Evolutionary conservation across 2,329 filamentous ascomycete genomes (phyloP).

Genomic region (Alternaria burnsii): DNA sequence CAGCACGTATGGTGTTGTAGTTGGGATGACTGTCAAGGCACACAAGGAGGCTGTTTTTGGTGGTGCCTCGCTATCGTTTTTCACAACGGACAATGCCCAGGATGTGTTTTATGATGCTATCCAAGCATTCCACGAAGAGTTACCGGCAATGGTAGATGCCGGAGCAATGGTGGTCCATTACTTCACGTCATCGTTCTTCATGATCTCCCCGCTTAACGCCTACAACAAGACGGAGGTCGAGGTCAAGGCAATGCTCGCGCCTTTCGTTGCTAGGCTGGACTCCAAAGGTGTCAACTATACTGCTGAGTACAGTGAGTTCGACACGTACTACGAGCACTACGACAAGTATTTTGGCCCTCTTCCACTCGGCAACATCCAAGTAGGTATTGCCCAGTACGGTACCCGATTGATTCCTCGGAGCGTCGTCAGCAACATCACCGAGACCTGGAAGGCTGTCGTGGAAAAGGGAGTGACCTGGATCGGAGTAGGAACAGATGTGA

Average conservation of each 20-base stretch:
- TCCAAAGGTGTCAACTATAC: constrained; percentile 24
- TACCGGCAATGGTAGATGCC: constrained; percentile 31
- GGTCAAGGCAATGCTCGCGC: constrained; percentile 27
- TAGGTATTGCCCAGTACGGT: constrained; percentile 31
- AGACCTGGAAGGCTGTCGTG: constrained; percentile 25
- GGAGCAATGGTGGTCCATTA: constrained; percentile 27
- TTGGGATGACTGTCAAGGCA: constrained; percentile 32
- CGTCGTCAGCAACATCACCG: constrained; percentile 20
- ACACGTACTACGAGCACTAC: constrained; percentile 34
- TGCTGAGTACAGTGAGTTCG: constrained; percentile 21
- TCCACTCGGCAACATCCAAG: constrained; percentile 29
- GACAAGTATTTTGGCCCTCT: constrained; percentile 34
- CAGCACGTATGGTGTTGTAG: constrained; percentile 36
- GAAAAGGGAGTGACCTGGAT: constrained; percentile 32
- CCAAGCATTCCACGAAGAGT: constrained; percentile 29
- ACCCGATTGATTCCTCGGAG: constrained; percentile 27
- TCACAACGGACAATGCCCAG: constrained; percentile 18
- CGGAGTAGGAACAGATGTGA: constrained; percentile 26
- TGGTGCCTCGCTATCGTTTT: constrained; percentile 25
- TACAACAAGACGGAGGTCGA: constrained; percentile 28
- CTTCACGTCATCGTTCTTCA: constrained; percentile 27
- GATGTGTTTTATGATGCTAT: constrained; percentile 28
- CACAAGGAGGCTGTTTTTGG: constrained; percentile 28
- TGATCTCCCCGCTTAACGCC: constrained; percentile 29
- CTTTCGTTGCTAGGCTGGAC: constrained; percentile 25